A percentile compares a stretch with the other conserved stretches of the same genome.
Evolutionary conservation across 371 early-diverging fungal genomes (phyloP).

Genomic region (Mortierella sp.): DNA sequence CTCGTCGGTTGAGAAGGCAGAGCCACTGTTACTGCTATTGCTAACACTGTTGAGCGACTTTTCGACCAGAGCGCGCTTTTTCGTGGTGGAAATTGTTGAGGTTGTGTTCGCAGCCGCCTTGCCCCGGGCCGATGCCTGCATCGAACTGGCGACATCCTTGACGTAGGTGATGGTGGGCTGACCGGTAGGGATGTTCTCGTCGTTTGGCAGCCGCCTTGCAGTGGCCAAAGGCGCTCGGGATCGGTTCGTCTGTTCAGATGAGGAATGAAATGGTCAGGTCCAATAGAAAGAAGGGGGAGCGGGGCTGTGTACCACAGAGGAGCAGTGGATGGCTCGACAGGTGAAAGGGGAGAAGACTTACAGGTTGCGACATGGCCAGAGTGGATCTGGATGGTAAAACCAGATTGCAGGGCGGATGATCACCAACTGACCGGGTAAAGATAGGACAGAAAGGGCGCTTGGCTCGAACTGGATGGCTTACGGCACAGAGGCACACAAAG

Average conservation of each 20-base stretch:
- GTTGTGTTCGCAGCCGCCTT: constrained; percentile 6
- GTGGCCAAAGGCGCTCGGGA: constrained; percentile 14
- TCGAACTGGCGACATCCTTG: constrained; percentile 27
- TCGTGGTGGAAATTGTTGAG: background rate
- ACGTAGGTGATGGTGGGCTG: constrained; percentile 26
- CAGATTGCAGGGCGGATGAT: background rate
- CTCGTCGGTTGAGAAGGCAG: too few species aligned
- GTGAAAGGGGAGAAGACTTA: constrained; percentile 4
- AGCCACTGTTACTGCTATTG: background rate
- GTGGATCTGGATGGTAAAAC: constrained; percentile 5
- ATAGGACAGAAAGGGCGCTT: background rate
- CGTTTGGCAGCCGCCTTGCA: constrained; percentile 15
- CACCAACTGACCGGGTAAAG: background rate
- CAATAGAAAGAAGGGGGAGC: background rate
- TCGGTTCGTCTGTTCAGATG: constrained; percentile 16
- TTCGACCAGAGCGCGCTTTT: constrained; percentile 24
- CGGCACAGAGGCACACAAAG: background rate
- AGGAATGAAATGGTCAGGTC: background rate
- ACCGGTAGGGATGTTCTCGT: constrained; percentile 15
- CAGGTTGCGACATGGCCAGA: constrained; percentile 17
- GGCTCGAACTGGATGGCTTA: background rate
- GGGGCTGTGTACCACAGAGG: background rate
- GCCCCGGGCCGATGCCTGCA: constrained; percentile 14
- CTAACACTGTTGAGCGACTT: constrained; percentile 7
- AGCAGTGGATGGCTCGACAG: background rate